phyloP scores from a whole-genome alignment of 2,329 filamentous ascomycete genomes.

The Fusarium humuli region DNA sequence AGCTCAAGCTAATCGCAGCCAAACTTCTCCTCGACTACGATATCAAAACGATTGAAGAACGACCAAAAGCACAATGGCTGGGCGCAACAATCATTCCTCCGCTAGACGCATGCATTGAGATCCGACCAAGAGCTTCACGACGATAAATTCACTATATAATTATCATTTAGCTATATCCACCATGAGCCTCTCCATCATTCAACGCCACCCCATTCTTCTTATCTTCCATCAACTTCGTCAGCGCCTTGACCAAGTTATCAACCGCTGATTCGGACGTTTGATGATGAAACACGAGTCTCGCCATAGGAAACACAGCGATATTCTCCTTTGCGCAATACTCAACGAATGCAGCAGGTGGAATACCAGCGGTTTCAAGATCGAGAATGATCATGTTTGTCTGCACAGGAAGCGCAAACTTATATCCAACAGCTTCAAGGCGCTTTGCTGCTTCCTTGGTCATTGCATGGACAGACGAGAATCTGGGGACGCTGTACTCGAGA shows the following conservation, averaged over 20 bases:
- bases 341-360: conserved; percentile 39
- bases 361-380: conserved; percentile 34
- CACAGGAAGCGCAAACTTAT: conserved; percentile 42
- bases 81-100: conserved; percentile 56
- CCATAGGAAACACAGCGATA: conserved; percentile 31
- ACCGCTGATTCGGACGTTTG: conserved; percentile 31
- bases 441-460: conserved; percentile 34
- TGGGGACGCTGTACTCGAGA: conserved; percentile 53
- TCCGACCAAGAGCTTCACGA: conserved; percentile 33
- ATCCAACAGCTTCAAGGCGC: conserved; percentile 29
- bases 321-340: conserved; percentile 30
- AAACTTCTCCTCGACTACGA: conserved; percentile 66
- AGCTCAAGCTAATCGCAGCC: conserved; percentile 66
- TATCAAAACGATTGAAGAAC: conserved; percentile 55
- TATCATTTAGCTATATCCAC: conserved; percentile 21
- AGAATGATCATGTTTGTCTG: conserved; percentile 47
- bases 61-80: conserved; percentile 57
- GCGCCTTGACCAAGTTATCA: conserved; percentile 24
- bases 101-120: conserved; percentile 44
- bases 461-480: conserved; percentile 36
- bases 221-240: conserved; percentile 27
- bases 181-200: conserved; percentile 10
- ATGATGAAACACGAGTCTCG: conserved; percentile 37
- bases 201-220: conserved; percentile 15
- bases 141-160: background rate